phyloP scores from a whole-genome alignment of 2,329 filamentous ascomycete species.

The Camillea tinctor region DNA sequence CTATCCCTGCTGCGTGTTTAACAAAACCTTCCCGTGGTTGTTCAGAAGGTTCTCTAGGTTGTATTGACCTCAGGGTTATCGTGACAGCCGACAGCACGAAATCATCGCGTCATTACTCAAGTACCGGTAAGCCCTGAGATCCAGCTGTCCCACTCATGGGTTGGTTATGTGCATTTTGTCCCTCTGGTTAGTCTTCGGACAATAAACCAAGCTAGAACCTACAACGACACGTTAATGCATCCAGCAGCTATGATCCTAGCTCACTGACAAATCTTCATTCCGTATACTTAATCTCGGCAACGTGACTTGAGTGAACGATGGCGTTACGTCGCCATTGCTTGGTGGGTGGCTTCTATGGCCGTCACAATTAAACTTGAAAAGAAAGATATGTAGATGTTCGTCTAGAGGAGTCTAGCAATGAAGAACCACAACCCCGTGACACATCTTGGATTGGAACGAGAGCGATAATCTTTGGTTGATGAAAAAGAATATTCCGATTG shows the following conservation, averaged over 20 bases:
- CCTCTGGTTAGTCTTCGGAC: not conserved
- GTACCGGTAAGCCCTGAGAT: not conserved
- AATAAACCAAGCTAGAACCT: not conserved
- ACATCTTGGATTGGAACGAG: not conserved
- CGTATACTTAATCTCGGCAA: not conserved
- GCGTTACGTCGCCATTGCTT: not conserved
- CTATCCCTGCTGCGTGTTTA: not conserved
- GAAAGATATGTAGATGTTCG: not conserved
- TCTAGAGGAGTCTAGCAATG: not conserved
- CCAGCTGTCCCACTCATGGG: not conserved
- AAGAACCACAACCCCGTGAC: not conserved
- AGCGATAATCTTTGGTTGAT: not conserved
- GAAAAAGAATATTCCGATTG: not conserved
- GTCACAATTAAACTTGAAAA: not conserved
- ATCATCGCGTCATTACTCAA: not conserved
- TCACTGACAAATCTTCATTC: not conserved
- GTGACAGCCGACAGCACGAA: not conserved
- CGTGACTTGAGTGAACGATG: not conserved
- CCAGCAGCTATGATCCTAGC: not conserved
- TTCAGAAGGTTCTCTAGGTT: not conserved
- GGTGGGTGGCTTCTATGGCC: not conserved
- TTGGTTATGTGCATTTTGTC: not conserved
- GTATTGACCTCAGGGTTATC: not conserved
- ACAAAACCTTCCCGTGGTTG: not conserved
- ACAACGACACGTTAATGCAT: not conserved